These are phyloP conservation scores for Colletotrichum noveboracense DNA, from an alignment of 2,329 filamentous ascomycete genomes.

Conservation along the genomic window DNA sequence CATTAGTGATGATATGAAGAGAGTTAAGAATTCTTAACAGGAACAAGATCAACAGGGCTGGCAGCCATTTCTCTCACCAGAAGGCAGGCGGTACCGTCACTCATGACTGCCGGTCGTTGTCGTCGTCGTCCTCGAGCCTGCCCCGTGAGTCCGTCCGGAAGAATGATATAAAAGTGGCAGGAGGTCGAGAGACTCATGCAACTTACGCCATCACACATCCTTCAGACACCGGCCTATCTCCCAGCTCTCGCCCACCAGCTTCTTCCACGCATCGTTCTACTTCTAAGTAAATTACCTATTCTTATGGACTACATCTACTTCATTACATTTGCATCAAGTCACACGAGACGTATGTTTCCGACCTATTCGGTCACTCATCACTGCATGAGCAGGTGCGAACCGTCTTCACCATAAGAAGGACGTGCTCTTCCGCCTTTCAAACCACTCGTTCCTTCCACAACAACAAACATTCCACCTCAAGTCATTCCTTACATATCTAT, in stretches of 20 bases:
- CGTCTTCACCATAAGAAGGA: accelerated
- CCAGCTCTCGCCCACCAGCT: accelerated
- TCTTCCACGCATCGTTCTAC: not conserved
- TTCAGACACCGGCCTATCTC: accelerated
- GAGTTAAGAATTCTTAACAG: too few relatives aligned
- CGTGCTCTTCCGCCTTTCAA: not conserved
- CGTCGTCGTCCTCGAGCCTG: not conserved
- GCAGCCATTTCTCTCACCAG: not conserved
- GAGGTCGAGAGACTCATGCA: not conserved
- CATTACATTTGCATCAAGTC: not conserved
- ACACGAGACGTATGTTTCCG: not conserved
- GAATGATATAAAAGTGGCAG: not conserved
- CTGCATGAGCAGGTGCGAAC: not conserved
- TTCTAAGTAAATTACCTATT: not conserved
- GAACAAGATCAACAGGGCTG: too few relatives aligned
- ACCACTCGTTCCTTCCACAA: not conserved
- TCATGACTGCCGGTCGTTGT: not conserved
- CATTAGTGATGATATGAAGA: too few relatives aligned
- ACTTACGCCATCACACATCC: accelerated
- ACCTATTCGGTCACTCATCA: not conserved
- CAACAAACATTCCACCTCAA: not conserved
- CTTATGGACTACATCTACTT: not conserved
- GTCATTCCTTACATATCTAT: not conserved
- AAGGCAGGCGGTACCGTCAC: not conserved
- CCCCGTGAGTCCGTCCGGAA: not conserved